Base-by-base conservation (phyloP, 169 alveolate species). In the Plasmodium malariae region DNA sequence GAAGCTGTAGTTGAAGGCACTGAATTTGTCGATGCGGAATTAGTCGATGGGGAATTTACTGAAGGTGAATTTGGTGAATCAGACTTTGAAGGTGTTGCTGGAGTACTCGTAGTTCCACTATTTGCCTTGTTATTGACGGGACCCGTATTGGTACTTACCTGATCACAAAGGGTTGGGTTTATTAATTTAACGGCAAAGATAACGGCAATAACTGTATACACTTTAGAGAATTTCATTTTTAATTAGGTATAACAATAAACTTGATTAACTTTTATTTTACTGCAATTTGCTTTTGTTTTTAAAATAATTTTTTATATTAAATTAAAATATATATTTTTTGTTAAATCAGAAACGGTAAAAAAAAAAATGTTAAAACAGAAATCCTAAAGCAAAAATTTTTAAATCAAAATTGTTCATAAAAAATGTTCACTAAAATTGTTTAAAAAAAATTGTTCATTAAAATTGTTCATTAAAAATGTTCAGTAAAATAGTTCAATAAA, bases 191-290 rank as follows among this genome's bases (percentile, higher is more conserved):
- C 69, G 26, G 86, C 86, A 71, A 71, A 37, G 54, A 71, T 21
- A 24, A 49, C 24, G 14, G 86, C 43, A 36, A 71, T 14, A 71
- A 48, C 36, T 28, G 86, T 48, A 30, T 37, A 71, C 17, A 51
- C 86, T 71, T 37, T 71, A 21, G 86, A 48, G 86, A 71, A 49
- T 30, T 54, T 71, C 86, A 71, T 71, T 71, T 71, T 71, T 26
- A 28, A 51, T 57, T 57, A 21, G n/a, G n/a, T n/a, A n/a, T n/a
- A 67, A 26, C 43, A 28, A 5, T 11, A 36, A 32, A 30, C 24
- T 34, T 51, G 21, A n/a, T 11, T 11, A 11, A n/a, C n/a, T n/a
- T n/a, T n/a, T n/a, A n/a, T n/a, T n/a, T n/a, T 51, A 51, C 4
- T 51, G 14, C 21, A 51, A 51, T 51, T 51, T 51, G n/a, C n/a